Conservation (phyloP, 2,329 filamentous ascomycete genomes). For the Blumeriella jaapii region DNA sequence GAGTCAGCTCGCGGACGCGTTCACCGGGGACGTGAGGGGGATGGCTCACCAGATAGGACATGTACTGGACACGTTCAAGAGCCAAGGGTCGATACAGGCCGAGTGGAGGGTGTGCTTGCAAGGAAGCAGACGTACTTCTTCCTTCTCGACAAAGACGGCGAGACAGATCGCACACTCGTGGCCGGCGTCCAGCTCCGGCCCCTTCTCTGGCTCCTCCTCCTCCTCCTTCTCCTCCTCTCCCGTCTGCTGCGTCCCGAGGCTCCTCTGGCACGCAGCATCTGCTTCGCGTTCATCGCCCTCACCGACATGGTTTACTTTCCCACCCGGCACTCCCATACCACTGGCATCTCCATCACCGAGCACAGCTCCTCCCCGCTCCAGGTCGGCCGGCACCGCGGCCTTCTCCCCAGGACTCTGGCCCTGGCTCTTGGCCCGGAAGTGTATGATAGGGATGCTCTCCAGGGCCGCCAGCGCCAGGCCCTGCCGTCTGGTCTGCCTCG, state of each 20-base stretch:
- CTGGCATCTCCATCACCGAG: too few relatives aligned
- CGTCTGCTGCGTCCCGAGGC: too few relatives aligned
- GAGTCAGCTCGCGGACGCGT: not conserved
- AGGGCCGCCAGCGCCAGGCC: conserved; percentile 6
- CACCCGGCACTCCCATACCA: too few relatives aligned
- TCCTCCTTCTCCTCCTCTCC: too few relatives aligned
- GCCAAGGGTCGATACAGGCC: conserved; percentile 6
- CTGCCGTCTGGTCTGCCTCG: conserved; percentile 1
- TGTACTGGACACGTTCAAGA: conserved; percentile 4
- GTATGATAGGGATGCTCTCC: conserved; percentile 1
- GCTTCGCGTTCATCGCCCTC: too few relatives aligned
- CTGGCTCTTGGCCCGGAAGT: too few relatives aligned
- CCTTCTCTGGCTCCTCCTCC: too few relatives aligned
- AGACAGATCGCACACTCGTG: conserved; percentile 4
- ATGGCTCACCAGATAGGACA: conserved; percentile 5
- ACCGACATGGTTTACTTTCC: too few relatives aligned
- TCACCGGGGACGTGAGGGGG: not conserved
- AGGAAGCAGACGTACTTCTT: conserved; percentile 5
- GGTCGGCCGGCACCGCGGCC: too few relatives aligned
- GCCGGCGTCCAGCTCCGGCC: not conserved
- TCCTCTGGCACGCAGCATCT: too few relatives aligned
- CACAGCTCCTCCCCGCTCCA: too few relatives aligned
- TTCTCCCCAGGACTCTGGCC: too few relatives aligned
- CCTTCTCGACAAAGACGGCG: conserved; percentile 4
- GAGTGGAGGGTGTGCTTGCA: conserved; percentile 4